Evolutionary conservation across 345 rosid species (phyloP), one percentile per base, ranked within the genome.

Genomic region (Brassica napus): DNA sequence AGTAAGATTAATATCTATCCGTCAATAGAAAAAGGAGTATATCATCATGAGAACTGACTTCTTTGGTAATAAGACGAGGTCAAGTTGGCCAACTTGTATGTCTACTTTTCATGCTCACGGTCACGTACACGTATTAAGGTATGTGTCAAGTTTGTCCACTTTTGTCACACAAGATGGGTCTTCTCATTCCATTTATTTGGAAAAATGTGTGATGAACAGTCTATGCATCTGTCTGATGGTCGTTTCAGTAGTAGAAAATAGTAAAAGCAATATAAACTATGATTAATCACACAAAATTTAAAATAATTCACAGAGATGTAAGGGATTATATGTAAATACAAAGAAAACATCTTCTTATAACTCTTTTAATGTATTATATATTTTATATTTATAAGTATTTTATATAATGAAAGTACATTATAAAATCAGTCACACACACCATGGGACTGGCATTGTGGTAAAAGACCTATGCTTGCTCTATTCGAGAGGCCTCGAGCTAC

Each of bases 1-100:
- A 11, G 69, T 59, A 32, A 32, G 63, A 73, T 21, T 58, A 66
- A 73, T 67, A 66, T 44, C 62, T 23, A 59, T 31, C 12, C 15
- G 42, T 67, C 44, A 60, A 67, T 44, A 23, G 5, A 15, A 62
- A 72, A 67, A 28, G 37, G 28, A 44, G 10, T 44, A 28, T 67
- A 34, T 73, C 69, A 79, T 79, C 74, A 68, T 73, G 69, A 73
- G 69, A 68, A 73, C 61, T 14, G 68, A 73, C 24, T 68, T 72
- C 44, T 52, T 72, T 67, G 18, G 57, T 79, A 79, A 73, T 73
- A 68, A 60, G 74, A 79, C 78, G 74, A 73, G 57, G 15, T 73
- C 82, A 79, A 79, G 74, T 73, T 67, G 82, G 55, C 42, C 82
- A 79, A 79, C 78, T 79, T 67, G 78, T 24, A 73, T 67, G 34